Evolutionary conservation across 305 asterid species (phyloP).

Genomic region (Fraxinus greggii): DNA sequence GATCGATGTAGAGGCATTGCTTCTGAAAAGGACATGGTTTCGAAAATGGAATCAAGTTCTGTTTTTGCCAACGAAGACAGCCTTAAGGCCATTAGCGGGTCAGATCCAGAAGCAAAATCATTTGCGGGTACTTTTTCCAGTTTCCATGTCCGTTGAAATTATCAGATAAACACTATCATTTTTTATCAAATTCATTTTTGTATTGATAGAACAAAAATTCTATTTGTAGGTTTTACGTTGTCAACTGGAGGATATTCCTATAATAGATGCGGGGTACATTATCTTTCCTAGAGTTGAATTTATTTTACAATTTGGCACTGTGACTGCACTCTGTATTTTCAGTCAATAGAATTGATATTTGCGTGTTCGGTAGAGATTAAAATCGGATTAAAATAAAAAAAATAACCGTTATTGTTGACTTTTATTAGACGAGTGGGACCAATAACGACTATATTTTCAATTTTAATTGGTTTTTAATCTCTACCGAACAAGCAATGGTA

Average conservation of each 20-base stretch:
- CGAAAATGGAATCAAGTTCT: constrained; percentile 33
- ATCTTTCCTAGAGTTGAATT: constrained; percentile 11
- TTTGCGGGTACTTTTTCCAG: constrained; percentile 44
- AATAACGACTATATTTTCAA: no score
- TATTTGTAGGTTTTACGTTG: constrained; percentile 57
- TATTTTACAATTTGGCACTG: neutral
- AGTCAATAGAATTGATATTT: neutral
- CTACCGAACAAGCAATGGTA: no score
- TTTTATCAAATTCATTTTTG: neutral
- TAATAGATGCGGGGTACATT: constrained; percentile 76
- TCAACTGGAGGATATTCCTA: constrained; percentile 55
- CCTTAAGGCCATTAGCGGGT: constrained; percentile 29
- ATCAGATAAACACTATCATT: neutral
- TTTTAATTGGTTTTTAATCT: no score
- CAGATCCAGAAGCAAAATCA: constrained; percentile 36
- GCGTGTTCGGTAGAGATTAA: no score
- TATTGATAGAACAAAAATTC: constrained; percentile 11
- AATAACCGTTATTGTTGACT: no score
- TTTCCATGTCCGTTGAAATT: neutral
- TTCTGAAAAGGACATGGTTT: constrained; percentile 31
- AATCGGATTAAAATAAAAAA: no score
- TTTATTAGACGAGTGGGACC: no score
- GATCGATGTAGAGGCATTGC: constrained; percentile 42
- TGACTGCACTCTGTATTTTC: constrained; percentile 7
- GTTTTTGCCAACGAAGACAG: constrained; percentile 35